These are phyloP conservation scores for Glaciozyma martinii DNA, from an alignment of 768 basidiomycete genomes.

Conservation along the genomic window DNA sequence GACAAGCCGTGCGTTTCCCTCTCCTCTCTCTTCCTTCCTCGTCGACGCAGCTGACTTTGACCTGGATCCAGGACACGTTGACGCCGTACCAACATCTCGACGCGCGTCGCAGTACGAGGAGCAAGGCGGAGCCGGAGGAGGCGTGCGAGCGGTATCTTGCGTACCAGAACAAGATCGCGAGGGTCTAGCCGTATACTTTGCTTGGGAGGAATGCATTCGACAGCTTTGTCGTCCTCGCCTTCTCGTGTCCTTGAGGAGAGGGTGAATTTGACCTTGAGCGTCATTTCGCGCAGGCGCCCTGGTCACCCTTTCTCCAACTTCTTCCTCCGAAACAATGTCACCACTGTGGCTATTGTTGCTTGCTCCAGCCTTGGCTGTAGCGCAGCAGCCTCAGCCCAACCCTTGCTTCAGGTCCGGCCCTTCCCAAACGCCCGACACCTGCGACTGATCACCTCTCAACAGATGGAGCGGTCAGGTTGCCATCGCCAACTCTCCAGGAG, in stretches of 20 bases:
- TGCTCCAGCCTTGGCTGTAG: too few relatives aligned
- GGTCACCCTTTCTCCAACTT: too few relatives aligned
- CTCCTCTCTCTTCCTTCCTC: not conserved
- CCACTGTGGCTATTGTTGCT: too few relatives aligned
- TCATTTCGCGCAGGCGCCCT: too few relatives aligned
- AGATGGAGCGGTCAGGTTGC: not conserved
- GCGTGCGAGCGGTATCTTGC: not conserved
- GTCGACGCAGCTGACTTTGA: not conserved
- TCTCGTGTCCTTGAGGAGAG: too few relatives aligned
- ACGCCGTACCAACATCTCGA: not conserved
- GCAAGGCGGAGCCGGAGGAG: not conserved
- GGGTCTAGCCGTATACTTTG: not conserved
- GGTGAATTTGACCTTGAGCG: too few relatives aligned
- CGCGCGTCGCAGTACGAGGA: not conserved
- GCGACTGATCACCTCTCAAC: not conserved
- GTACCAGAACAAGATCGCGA: not conserved
- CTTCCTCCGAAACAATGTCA: too few relatives aligned
- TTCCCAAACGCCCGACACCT: too few relatives aligned
- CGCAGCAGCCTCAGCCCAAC: too few relatives aligned
- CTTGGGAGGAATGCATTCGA: too few relatives aligned
- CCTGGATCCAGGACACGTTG: not conserved
- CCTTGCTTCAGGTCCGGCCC: too few relatives aligned
- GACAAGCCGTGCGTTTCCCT: constrained; percentile 9
- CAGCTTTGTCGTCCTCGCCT: too few relatives aligned
- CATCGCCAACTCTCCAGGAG: not conserved